phyloP scores from a whole-genome alignment of 2,329 filamentous ascomycete species.

The Ophiostoma ips region DNA sequence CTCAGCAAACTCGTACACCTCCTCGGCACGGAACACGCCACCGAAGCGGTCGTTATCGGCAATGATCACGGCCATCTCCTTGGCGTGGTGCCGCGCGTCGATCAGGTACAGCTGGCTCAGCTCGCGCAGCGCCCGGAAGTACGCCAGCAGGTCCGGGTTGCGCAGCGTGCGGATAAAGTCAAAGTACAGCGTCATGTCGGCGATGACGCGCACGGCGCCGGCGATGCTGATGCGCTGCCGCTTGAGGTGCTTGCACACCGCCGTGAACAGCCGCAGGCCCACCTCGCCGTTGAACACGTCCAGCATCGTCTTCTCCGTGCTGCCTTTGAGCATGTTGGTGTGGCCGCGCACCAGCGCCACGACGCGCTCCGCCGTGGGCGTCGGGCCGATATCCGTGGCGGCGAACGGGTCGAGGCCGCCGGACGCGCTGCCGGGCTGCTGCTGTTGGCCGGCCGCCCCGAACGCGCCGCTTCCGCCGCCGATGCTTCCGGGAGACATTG shows the following conservation, averaged over 20 bases:
- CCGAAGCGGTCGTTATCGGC: constrained; percentile 81
- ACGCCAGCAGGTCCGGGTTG: constrained; percentile 73
- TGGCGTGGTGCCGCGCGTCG: constrained; percentile 72
- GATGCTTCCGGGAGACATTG: constrained; percentile 12
- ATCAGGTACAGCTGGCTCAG: constrained; percentile 93
- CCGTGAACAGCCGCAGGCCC: constrained; percentile 78
- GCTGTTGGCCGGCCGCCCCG: too few species aligned
- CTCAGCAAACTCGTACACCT: constrained; percentile 96
- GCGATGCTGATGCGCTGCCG: constrained; percentile 82
- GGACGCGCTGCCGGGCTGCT: constrained; percentile 8
- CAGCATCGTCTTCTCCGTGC: constrained; percentile 93
- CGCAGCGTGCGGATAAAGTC: constrained; percentile 67
- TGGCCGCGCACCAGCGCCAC: constrained; percentile 78
- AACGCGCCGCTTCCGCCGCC: too few species aligned
- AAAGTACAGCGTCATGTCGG: constrained; percentile 91
- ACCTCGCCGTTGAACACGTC: constrained; percentile 99
- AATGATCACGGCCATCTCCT: constrained; percentile 90
- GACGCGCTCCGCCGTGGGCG: constrained; percentile 62
- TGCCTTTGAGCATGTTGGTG: constrained; percentile 83
- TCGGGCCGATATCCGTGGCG: constrained; percentile 43
- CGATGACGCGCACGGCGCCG: constrained; percentile 83
- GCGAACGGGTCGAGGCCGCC: constrained; percentile 1
- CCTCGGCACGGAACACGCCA: constrained; percentile 86
- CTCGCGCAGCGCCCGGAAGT: constrained; percentile 84
- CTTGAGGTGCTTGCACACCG: constrained; percentile 94